Evolutionary conservation across 1,139 yeast genomes (phyloP), one percentile per base, ranked within the genome.

Genomic region (Hyphopichia fennica): DNA sequence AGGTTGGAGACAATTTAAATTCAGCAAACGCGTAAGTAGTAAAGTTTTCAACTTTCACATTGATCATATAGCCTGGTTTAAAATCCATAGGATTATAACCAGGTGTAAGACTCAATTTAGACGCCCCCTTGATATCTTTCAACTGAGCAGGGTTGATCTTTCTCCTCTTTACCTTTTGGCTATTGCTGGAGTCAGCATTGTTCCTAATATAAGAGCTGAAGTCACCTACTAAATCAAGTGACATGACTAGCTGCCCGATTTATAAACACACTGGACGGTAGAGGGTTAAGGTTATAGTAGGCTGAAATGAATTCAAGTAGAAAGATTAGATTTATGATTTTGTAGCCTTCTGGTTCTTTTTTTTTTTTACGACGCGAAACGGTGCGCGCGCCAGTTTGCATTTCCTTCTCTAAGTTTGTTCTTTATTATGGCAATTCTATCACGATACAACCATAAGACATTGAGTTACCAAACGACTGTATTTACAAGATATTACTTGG

Each of bases 21-120:
- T 87, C 93, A 0, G 93, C 87, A 43, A 79, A 69, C 2, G 82
- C 66, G 58, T 91, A 91, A 0, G 96, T 89, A 54, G 95, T 90
- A 68, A 91, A 91, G 62, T 91, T 87, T 46, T 64, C 65, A 45
- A 90, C 77, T 43, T 72, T 75, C 25, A 90, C 82, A 35, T 79
- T 72, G n/a, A 85, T 62, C 39, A 91, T 78, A 34, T 86, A 76
- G 0, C 97, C 98, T 0, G 87, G 73, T 35, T 57, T 60, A 49
- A 69, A 72, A 36, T 45, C 44, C 11, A 43, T 47, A 28, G 36
- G 45, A 30, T 36, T 45, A 18, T 30, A 17, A 11, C 23, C 37
- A 4, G 13, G 34, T 11, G 23, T 15, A 4, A 25, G 25, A 8
- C 14, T 18, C 9, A 16, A 6, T 14, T 22, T 28, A 10, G 28